Evolutionary conservation across 1,284 basidiomycete species (phyloP).

Genomic region (Pulveroboletus sp.): DNA sequence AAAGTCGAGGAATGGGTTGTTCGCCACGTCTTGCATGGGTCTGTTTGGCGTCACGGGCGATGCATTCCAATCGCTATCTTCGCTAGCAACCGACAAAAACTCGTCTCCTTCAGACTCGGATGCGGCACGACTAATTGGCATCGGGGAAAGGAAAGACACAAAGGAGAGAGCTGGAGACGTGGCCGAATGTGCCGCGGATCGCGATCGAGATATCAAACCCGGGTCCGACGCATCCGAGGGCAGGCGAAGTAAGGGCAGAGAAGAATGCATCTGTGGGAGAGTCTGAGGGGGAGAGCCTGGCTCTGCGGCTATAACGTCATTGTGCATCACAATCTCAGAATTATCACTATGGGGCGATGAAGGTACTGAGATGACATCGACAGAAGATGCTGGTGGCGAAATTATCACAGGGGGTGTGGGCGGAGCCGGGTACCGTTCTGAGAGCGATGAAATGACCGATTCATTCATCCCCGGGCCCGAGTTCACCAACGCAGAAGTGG

Average conservation of each 20-base stretch:
- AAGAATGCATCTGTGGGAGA: not conserved
- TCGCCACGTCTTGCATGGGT: slow-evolving; percentile 7
- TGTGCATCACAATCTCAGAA: slow-evolving; percentile 20
- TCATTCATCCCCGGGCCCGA: not conserved
- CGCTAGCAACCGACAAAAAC: slow-evolving; percentile 31
- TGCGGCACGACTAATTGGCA: slow-evolving; percentile 16
- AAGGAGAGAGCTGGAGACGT: slow-evolving; percentile 22
- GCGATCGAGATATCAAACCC: slow-evolving; percentile 4
- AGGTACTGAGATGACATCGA: slow-evolving; percentile 25
- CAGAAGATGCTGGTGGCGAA: slow-evolving; percentile 30
- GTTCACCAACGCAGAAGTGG: slow-evolving; percentile 1
- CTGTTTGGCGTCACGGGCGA: not conserved
- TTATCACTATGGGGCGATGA: slow-evolving; percentile 26
- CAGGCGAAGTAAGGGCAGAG: slow-evolving; percentile 22
- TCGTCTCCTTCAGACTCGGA: slow-evolving; percentile 33
- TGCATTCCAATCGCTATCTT: slow-evolving; percentile 19
- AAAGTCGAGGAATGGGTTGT: slow-evolving; percentile 32
- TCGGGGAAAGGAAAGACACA: slow-evolving; percentile 31
- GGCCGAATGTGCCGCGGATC: slow-evolving; percentile 10
- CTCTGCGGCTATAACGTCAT: not conserved
- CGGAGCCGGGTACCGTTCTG: slow-evolving; percentile 36
- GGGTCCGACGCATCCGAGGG: not conserved
- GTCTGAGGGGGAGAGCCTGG: not conserved
- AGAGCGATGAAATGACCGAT: slow-evolving; percentile 32
- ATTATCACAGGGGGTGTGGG: slow-evolving; percentile 32